Conservation (phyloP, 306 rosid species). For the Cucumis melo region DNA sequence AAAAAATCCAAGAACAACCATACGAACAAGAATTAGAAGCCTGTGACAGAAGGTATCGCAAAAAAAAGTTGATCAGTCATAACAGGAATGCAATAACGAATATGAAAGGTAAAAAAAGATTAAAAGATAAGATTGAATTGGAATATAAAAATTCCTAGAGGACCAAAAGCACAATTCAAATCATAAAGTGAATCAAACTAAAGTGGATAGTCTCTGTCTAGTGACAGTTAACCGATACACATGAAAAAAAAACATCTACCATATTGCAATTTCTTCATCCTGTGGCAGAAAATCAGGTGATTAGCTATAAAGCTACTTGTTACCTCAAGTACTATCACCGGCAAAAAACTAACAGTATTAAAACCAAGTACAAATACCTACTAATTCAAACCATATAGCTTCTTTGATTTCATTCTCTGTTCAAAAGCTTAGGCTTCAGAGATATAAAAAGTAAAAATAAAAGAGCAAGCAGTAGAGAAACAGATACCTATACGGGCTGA, state of each 20-base stretch:
- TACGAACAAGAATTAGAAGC: conserved; percentile 56
- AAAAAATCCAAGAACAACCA: conserved; percentile 60
- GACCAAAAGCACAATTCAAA: background rate
- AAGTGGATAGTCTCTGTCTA: background rate
- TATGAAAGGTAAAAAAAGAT: background rate
- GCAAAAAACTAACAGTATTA: background rate
- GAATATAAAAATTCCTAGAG: background rate
- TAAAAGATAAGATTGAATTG: background rate
- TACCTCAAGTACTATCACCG: background rate
- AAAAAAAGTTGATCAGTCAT: background rate
- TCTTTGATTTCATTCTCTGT: background rate
- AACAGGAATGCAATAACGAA: background rate
- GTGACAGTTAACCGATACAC: background rate
- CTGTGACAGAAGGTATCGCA: conserved; percentile 20
- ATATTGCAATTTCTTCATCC: background rate
- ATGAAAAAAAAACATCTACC: background rate
- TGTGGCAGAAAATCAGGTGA: background rate
- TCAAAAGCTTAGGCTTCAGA: background rate
- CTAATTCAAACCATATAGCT: background rate
- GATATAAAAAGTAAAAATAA: background rate
- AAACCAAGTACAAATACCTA: background rate
- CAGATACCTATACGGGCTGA: conserved; percentile 79
- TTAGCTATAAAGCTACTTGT: background rate
- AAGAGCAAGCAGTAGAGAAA: background rate
- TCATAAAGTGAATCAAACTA: background rate